Evolutionary conservation across 306 rosid species (phyloP), one percentile per base, ranked within the genome.

Genomic region (Glycine tomentella): DNA sequence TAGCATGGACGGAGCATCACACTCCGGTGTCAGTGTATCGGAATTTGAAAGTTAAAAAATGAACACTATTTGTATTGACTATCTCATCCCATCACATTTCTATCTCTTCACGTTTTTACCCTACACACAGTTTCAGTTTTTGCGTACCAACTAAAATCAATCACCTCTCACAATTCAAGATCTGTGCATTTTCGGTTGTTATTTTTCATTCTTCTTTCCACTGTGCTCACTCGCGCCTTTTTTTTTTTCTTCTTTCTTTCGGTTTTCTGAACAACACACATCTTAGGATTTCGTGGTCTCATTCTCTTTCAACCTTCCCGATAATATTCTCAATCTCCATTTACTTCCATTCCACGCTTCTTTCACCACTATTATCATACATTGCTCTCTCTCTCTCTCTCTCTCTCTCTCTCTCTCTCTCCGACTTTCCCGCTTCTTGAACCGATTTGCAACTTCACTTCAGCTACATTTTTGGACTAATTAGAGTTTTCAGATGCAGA

Each of bases 31-130:
- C 74, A 25, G 84, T 53, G 36, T 70, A 50, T 82, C 46, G 84
- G 80, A 81, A 73, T 90, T 90, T 87, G 92, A 88, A 90, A 71
- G 89, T 90, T 88, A 89, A 88, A 90, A 86, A 61, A 53, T 42
- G 9, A 38, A 75, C 12, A 50, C 55, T 59, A 15, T 42, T 42
- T 14, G 2, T 10, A 34, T 34, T 4, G 2, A 0, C 38, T 4
- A 34, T 34, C 38, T 2, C 38, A 34, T 34, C 38, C 38, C 44
- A 38, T 4, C 44, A 38, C 44, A 4, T 0, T 4, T 46, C 16
- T 48, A 69, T 72, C 71, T 71, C 63, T 82, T 31, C 72, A 56
- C 31, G 7, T 50, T 25, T 13, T 13, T 58, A 51, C 10, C 10
- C 15, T 9, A 64, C 72, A 67, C 62, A 56, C 62, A 7, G 72